phyloP scores from a whole-genome alignment of 2,329 filamentous ascomycete species.

The Trichoderma guizhouense region DNA sequence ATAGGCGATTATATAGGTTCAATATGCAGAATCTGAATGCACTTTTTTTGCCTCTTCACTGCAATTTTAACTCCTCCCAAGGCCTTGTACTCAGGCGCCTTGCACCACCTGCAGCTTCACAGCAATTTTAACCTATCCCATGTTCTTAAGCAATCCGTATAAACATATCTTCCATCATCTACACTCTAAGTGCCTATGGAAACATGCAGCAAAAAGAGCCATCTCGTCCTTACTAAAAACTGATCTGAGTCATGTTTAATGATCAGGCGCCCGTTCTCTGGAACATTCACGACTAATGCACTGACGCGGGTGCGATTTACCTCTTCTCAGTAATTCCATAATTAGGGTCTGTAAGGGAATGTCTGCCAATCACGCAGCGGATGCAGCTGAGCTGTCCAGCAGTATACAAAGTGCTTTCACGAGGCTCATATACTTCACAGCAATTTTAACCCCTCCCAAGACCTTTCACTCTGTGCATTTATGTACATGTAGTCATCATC shows the following conservation, averaged over 20 bases:
- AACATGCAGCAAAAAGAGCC: not conserved
- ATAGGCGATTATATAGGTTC: no score
- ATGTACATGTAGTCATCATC: not conserved
- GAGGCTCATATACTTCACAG: no score
- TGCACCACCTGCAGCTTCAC: not conserved
- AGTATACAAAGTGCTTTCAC: no score
- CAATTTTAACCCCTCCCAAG: not conserved
- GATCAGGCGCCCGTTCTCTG: not conserved
- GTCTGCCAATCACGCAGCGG: no score
- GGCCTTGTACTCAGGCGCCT: no score
- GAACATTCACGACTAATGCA: not conserved
- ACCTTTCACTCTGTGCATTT: not conserved
- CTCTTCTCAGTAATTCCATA: not conserved
- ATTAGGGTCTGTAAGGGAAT: not conserved
- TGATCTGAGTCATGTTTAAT: not conserved
- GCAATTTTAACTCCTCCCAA: not conserved
- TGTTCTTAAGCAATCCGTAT: no score
- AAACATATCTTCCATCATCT: not conserved
- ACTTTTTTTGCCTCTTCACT: not conserved
- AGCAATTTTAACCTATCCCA: not conserved
- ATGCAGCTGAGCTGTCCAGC: no score
- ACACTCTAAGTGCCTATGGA: not conserved
- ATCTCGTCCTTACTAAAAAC: not conserved
- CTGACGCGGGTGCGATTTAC: not conserved
- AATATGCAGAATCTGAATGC: no score